Conservation (phyloP, 768 basidiomycete species). For the Boletus eberwhitei region DNA sequence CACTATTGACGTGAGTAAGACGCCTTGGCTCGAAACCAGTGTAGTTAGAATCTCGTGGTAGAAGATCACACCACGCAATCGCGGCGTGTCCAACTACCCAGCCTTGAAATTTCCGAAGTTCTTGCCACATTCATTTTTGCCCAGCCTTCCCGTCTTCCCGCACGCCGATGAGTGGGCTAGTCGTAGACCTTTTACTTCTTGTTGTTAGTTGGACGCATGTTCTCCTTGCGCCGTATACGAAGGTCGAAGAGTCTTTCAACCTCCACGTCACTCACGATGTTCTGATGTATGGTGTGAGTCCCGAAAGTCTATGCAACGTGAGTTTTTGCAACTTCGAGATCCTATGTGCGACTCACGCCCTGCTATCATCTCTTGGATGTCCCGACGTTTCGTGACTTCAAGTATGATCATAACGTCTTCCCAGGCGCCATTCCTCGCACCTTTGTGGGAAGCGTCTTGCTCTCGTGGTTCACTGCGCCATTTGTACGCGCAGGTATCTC, state of each 20-base stretch:
- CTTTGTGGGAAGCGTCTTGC: constrained; percentile 72
- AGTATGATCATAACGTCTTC: constrained; percentile 92
- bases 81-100: too few relatives aligned
- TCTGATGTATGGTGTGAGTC: constrained; percentile 64
- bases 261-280: constrained; percentile 90
- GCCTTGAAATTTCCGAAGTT: neutral
- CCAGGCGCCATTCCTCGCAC: constrained; percentile 88
- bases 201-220: constrained; percentile 62
- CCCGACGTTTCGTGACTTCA: neutral
- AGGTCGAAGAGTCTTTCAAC: constrained; percentile 97
- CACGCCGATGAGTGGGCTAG: constrained; percentile 16
- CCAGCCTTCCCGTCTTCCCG: neutral
- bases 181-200: constrained; percentile 51
- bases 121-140: neutral
- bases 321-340: constrained; percentile 20
- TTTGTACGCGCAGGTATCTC: constrained; percentile 40
- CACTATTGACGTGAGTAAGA: constrained; percentile 27
- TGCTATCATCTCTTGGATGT: neutral
- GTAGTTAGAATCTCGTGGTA: neutral
- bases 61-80: neutral
- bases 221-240: constrained; percentile 80
- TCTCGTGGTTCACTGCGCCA: constrained; percentile 58
- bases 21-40: neutral
- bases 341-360: constrained; percentile 8
- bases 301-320: constrained; percentile 46